Evolutionary conservation across 2,329 filamentous ascomycete species (phyloP), one percentile per base, ranked within the genome.

Genomic region (Colletotrichum paranaense): DNA sequence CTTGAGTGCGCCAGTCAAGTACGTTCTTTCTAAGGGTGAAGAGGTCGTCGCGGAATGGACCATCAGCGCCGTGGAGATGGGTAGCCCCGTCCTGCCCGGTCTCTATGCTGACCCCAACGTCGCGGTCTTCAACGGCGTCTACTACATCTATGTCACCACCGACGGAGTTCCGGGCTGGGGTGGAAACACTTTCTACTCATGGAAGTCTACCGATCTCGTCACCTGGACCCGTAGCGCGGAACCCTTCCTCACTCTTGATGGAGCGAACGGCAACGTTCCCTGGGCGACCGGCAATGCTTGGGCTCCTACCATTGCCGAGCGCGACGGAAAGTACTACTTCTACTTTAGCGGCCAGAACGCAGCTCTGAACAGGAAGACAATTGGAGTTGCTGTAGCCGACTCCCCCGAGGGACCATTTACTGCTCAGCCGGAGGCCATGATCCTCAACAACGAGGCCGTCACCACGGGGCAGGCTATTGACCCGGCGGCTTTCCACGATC

Each of bases 271-370:
- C 12, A 87, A 92, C 69, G 86, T 93, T 1, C 90, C 90, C 1
- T 93, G 91, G 91, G 90, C 90, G 0, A 87, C 84, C 1, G 91
- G 92, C 73, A 92, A 92, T 76, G 87, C 92, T 4, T 93, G 91
- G 91, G 91, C 91, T 0, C 91, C 91, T 0, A 90, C 91, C 64
- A 91, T 91, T 2, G 89, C 89, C 1, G 81, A 84, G 62, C 89
- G 88, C 62, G 83, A 89, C 71, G 89, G 89, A 0, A 91, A 90
- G 80, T 93, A 89, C 81, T 92, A 91, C 76, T 88, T 93, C 32
- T 92, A 91, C 80, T 92, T 92, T 80, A 87, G 82, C 49, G 86
- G 86, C 0, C 79, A 87, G 19, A 85, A 86, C 55, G 89, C 90
- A 0, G 88, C 88, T 0, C 81, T 88, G 38, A 84, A 90, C 72